Evolutionary conservation across 345 rosid genomes (phyloP).

Genomic region (Dimocarpus longan): DNA sequence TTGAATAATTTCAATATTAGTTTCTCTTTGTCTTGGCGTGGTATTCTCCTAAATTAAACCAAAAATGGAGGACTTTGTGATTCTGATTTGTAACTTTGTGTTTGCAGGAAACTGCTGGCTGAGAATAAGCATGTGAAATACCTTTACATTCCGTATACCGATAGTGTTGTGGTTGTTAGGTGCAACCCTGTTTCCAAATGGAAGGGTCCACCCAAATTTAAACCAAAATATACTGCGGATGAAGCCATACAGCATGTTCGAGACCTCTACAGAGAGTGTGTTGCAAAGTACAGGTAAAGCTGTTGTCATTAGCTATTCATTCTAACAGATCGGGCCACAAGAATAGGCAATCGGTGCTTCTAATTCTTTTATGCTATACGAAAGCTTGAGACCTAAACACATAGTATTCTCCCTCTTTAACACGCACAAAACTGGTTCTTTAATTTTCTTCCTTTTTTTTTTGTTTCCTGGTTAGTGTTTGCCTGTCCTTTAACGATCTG

Average conservation of each 20-base stretch:
- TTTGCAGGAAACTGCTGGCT: constrained; percentile 73
- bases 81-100: constrained; percentile 11
- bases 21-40: neutral
- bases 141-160: constrained; percentile 82
- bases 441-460: neutral
- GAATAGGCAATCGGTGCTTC: neutral
- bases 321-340: neutral
- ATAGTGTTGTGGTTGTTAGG: constrained; percentile 83
- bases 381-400: neutral
- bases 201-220: constrained; percentile 81
- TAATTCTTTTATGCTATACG: constrained; percentile 9
- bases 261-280: constrained; percentile 72
- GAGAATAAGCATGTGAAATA: constrained; percentile 97
- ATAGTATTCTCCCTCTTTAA: neutral
- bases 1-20: too few relatives aligned
- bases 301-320: constrained; percentile 16
- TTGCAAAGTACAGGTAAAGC: constrained; percentile 69
- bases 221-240: constrained; percentile 70
- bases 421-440: neutral
- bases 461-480: too few relatives aligned
- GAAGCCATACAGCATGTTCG: constrained; percentile 76
- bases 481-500: neutral
- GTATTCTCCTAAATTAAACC: constrained; percentile 5
- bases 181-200: constrained; percentile 92
- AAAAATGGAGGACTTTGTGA: neutral